Base-by-base conservation (phyloP, 441 rosid genomes). In the Pelargonium fulgidum region DNA sequence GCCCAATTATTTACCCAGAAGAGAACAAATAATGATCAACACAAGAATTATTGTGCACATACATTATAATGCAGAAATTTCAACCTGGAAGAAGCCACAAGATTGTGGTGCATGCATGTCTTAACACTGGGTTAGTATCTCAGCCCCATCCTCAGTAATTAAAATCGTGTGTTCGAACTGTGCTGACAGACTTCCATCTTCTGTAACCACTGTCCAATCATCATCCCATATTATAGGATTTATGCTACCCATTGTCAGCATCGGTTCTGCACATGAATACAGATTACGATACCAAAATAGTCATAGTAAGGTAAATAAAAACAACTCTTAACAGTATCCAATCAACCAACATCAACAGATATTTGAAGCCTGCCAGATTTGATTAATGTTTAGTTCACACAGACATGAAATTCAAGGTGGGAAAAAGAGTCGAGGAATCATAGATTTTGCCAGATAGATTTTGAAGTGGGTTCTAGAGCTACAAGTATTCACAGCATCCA, bases 81-180 rank as follows among this genome's bases (percentile, higher is more conserved):
- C 59, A n/a, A 14, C n/a, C 9, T 52, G 8, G 20, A 3, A n/a
- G 59, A 52, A 19, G 59, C 59, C 59, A 7, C 8, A 52, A 47
- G 52, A 47, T 10, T 47, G n/a, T 47, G 14, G 7, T 52, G 8
- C 19, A 14, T 1, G 17, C 16, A 52, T 52, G 59, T 65, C 66
- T 70, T 73, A 85, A 68, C 89, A 86, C 61, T 45, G 77, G 3
- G 94, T 93, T 67, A 93, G 78, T 17, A 93, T 84, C 84, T 93
- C 97, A 42, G 91, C 94, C 14, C 97, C 98, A 14, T 85, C 88
- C 77, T 80, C 52, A n/a, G 97, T 90, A 58, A 93, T 87, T 16
- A 90, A 85, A 81, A 90, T 87, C 2, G 94, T 93, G 81, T 93
- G 98, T 78, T 93, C 97, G 48, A 93, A 93, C 78, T 93, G 98